Evolutionary conservation across 371 early-diverging fungal genomes (phyloP).

Genomic region (Rhizomucor pusillus): DNA sequence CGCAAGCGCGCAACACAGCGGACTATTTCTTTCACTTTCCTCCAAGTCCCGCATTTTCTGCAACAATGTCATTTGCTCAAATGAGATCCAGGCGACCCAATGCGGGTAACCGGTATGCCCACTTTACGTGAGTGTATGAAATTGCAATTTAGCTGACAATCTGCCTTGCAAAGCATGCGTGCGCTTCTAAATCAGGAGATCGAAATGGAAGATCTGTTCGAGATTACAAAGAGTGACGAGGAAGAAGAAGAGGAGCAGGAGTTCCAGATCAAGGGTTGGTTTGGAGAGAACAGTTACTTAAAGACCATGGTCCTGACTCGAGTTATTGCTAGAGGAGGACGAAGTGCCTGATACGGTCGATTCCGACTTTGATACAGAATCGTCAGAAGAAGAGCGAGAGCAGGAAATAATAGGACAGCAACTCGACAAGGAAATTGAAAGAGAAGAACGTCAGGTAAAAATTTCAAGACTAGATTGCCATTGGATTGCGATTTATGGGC

Average conservation of each 20-base stretch:
- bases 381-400: constrained; percentile 59
- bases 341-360: constrained; percentile 55
- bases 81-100: constrained; percentile 53
- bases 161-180: constrained; percentile 36
- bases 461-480: background rate
- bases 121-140: background rate
- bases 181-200: constrained; percentile 55
- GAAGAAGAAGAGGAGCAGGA: constrained; percentile 25
- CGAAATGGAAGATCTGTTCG: constrained; percentile 63
- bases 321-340: constrained; percentile 11
- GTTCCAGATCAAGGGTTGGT: constrained; percentile 40
- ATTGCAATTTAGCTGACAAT: background rate
- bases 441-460: constrained; percentile 40
- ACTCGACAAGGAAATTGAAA: constrained; percentile 42
- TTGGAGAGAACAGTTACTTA: constrained; percentile 6
- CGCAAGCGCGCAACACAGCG: background rate
- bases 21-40: no score
- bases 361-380: constrained; percentile 60
- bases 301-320: background rate
- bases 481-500: no score
- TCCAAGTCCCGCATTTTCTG: background rate
- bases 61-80: constrained; percentile 45
- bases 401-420: constrained; percentile 49
- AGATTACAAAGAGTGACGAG: constrained; percentile 53
- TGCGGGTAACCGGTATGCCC: constrained; percentile 59